Percentiles rank a stretch among this genome's conserved stretches.
These are phyloP conservation scores for Macrophomina phaseolina DNA, from an alignment of 2,329 filamentous ascomycete species.

Conservation along the genomic window DNA sequence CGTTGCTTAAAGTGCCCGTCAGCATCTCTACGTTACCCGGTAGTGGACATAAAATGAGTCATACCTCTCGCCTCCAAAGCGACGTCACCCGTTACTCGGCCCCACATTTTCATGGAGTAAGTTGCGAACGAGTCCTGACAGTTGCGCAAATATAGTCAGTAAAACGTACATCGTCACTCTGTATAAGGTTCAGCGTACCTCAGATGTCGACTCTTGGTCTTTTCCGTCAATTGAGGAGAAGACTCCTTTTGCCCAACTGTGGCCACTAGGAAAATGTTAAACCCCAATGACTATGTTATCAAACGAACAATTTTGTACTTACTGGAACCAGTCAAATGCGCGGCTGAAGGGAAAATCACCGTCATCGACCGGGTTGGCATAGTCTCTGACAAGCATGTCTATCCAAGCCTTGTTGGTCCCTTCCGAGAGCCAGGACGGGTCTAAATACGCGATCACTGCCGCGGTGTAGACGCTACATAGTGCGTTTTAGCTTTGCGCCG, in stretches of 20 bases:
- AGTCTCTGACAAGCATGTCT: constrained; percentile 82
- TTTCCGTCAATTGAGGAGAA: constrained; percentile 78
- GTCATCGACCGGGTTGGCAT: constrained; percentile 77
- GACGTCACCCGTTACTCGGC: constrained; percentile 71
- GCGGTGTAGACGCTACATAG: constrained; percentile 65
- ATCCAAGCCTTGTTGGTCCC: constrained; percentile 78
- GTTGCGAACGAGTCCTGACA: constrained; percentile 72
- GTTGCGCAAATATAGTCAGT: no score
- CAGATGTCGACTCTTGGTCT: constrained; percentile 88
- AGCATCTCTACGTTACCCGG: no score
- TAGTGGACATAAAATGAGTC: no score
- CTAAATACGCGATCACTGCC: constrained; percentile 81
- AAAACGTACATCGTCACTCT: no score
- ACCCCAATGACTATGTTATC: no score
- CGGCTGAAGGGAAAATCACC: constrained; percentile 73
- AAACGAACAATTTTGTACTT: no score
- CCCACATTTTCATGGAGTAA: constrained; percentile 96
- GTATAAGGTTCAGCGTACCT: constrained; percentile 44
- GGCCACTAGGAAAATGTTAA: constrained; percentile 57
- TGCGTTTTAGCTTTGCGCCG: no score
- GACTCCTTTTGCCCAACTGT: constrained; percentile 89
- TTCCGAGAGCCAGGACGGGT: constrained; percentile 71
- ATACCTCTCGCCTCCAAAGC: constrained; percentile 73
- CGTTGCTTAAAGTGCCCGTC: constrained; percentile 55
- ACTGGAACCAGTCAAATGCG: constrained; percentile 82